Base-by-base conservation (phyloP, 176 grass and related monocot genomes). In the Musa acuminata region DNA sequence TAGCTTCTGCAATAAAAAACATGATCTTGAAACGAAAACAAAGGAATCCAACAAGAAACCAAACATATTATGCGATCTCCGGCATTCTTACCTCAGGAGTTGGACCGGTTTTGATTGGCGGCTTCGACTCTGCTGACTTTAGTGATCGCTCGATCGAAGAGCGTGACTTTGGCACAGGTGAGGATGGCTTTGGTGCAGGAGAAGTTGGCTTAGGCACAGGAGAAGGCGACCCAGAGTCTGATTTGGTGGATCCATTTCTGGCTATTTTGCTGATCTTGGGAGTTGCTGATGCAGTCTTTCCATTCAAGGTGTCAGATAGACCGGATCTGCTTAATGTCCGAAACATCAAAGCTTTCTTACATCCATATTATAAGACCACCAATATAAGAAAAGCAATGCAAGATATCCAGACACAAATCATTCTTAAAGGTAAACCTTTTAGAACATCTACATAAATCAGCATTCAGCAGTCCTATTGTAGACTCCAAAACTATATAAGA, bases 121-220 rank as follows among this genome's bases (percentile, higher is more conserved):
- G 84, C 82, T 87, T 99, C 25, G 62, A 69, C 74, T 99, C 96
- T 6, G 69, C 72, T 63, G 91, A 87, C 84, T 89, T 89, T 52
- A 86, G 90, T 0, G 96, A 99, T 1, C 86, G 86, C 68, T 99
- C 96, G 69, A 89, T 75, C 22, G 84, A 95, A 83, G 84, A 78
- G 74, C 91, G 82, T 7, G 77, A 53, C 53, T n/a, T 78, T 75
- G 82, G 83, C 1, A 64, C 77, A 21, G 87, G 74, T 23, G 88
- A 89, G 77, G 95, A 91, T 29, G 90, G 88, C 82, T 79, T 88
- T 27, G 74, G 79, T 21, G 83, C 87, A 49, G 90, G 67, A 49
- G 67, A 70, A 17, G 51, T 16, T 27, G 51, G 20, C 21, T 74
- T 74, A 10, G 23, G 22, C 51, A 29, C 49, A 50, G 72, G 52